Conservation (phyloP, 345 rosid genomes). For the Linum lewisii region DNA sequence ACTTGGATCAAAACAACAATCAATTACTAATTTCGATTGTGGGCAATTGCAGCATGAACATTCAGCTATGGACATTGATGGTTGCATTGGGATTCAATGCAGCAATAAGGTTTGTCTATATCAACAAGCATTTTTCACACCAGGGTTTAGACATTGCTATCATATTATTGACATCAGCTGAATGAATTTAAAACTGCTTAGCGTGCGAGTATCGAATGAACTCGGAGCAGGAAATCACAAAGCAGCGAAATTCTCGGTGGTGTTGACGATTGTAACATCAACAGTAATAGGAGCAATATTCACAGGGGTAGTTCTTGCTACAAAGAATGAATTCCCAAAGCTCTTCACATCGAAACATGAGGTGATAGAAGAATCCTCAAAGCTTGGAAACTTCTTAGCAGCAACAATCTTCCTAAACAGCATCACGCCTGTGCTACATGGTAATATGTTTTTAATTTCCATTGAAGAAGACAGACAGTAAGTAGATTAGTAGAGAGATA, state of each 20-base stretch:
- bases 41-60: slow-evolving; percentile 36
- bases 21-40: neutral
- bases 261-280: slow-evolving; percentile 26
- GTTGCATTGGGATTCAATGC: slow-evolving; percentile 42
- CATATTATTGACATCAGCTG: neutral
- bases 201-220: slow-evolving; percentile 45
- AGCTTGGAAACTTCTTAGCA: slow-evolving; percentile 35
- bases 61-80: slow-evolving; percentile 40
- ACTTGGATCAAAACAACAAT: too few species aligned
- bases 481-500: too few species aligned
- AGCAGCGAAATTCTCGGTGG: slow-evolving; percentile 34
- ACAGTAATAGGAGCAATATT: slow-evolving; percentile 23
- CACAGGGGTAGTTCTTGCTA: slow-evolving; percentile 19
- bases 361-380: slow-evolving; percentile 30
- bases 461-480: too few species aligned
- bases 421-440: slow-evolving; percentile 45
- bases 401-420: slow-evolving; percentile 41
- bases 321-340: slow-evolving; percentile 30
- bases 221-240: slow-evolving; percentile 44
- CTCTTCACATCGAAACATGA: slow-evolving; percentile 22
- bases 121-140: neutral
- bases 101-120: slow-evolving; percentile 39
- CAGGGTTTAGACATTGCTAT: too few species aligned
- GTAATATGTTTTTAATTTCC: slow-evolving; percentile 14
- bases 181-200: slow-evolving; percentile 13